phyloP scores from a whole-genome alignment of 2,329 filamentous ascomycete species.

The Fusarium palustre region DNA sequence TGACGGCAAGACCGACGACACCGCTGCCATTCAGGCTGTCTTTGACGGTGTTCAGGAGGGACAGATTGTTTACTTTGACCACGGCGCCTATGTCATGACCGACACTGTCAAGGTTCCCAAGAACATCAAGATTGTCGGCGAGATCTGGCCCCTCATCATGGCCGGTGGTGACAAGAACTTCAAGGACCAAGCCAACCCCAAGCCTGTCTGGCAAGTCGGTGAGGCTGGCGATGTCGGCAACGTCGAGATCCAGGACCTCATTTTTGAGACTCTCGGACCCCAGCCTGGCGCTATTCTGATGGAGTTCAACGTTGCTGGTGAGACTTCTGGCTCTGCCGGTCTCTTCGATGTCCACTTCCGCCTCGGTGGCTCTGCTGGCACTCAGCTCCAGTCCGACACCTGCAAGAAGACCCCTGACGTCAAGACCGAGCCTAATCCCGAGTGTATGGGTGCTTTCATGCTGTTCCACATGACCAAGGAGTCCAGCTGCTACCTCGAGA shows the following conservation, averaged over 20 bases:
- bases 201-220: conserved; percentile 88
- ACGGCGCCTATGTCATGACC: conserved; percentile 77
- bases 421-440: conserved; percentile 69
- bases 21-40: conserved; percentile 81
- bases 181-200: conserved; percentile 78
- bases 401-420: conserved; percentile 81
- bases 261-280: conserved; percentile 85
- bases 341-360: conserved; percentile 98
- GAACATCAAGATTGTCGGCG: conserved; percentile 87
- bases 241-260: conserved; percentile 88
- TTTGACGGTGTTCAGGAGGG: conserved; percentile 74
- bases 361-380: conserved; percentile 87
- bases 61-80: conserved; percentile 79
- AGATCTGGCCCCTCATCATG: conserved; percentile 92
- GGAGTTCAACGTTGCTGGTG: conserved; percentile 86
- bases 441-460: conserved; percentile 81
- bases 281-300: conserved; percentile 90
- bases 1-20: conserved; percentile 90
- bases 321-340: conserved; percentile 75
- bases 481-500: conserved; percentile 83
- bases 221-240: conserved; percentile 78
- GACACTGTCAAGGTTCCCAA: conserved; percentile 79
- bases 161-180: conserved; percentile 79
- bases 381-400: conserved; percentile 80
- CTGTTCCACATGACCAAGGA: conserved; percentile 72